A percentile compares a stretch with the other conserved stretches of the same genome.
Conservation (phyloP, 805 yeast genomes). For the Pichia californica region DNA sequence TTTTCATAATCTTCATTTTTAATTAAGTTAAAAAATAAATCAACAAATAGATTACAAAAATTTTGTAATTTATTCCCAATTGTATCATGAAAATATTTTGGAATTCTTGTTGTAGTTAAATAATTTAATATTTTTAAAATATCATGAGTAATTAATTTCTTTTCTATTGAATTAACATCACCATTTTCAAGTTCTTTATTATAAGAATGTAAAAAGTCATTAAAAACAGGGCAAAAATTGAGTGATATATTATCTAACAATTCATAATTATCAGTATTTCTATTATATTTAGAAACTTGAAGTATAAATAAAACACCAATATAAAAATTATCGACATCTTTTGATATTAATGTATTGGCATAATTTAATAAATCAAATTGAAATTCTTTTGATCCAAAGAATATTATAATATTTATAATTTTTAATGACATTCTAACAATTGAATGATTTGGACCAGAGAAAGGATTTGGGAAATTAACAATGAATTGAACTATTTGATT, state of each 20-base stretch:
- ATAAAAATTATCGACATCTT: conserved; percentile 36
- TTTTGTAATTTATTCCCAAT: conserved; percentile 1
- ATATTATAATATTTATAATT: conserved; percentile 48
- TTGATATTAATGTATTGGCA: conserved; percentile 39
- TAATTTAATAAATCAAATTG: conserved; percentile 40
- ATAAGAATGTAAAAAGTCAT: conserved; percentile 6
- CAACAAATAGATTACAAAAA: not conserved
- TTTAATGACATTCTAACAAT: conserved; percentile 29
- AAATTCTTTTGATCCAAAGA: conserved; percentile 41
- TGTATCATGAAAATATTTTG: conserved; percentile 38
- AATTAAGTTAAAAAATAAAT: not conserved
- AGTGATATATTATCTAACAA: conserved; percentile 48
- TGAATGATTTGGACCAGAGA: not conserved
- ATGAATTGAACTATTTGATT: conserved; percentile 1
- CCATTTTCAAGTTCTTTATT: not conserved
- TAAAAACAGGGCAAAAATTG: conserved; percentile 50
- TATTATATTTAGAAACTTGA: conserved; percentile 62
- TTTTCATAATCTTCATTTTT: not conserved
- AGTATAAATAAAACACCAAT: conserved; percentile 67
- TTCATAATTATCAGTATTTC: conserved; percentile 54
- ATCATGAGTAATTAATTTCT: conserved; percentile 33
- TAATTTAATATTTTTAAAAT: conserved; percentile 74
- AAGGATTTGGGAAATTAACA: conserved; percentile 3
- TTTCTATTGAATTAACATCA: not conserved
- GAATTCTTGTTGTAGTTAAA: conserved; percentile 66